Percentiles rank a stretch among this genome's conserved stretches.
These are phyloP conservation scores for Boletellus sp. DNA, from an alignment of 1,284 basidiomycete species.

Conservation along the genomic window DNA sequence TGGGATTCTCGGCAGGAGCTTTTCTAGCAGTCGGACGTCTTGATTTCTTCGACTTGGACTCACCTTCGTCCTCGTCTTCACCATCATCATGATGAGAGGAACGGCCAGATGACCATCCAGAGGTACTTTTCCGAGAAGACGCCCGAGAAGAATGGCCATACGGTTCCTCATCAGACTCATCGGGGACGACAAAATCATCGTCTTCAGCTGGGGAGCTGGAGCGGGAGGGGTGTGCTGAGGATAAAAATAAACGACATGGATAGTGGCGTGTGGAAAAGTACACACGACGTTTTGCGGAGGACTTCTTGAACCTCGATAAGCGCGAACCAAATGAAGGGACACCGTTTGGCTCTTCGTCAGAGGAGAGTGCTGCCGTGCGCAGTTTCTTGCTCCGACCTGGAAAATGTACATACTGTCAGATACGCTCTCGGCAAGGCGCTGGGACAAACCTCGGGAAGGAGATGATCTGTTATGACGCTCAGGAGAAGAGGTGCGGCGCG, in stretches of 20 bases:
- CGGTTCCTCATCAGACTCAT: conserved; percentile 52
- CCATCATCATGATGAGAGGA: conserved; percentile 25
- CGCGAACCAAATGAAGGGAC: conserved; percentile 51
- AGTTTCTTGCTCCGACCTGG: conserved; percentile 48
- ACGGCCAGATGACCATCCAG: conserved; percentile 40
- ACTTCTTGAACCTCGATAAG: conserved; percentile 63
- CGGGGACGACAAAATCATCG: conserved; percentile 65
- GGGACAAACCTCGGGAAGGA: conserved; percentile 26
- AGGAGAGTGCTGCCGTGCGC: conserved; percentile 41
- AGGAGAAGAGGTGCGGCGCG: conserved; percentile 27
- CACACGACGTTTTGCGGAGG: conserved; percentile 50
- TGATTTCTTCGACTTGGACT: conserved; percentile 37
- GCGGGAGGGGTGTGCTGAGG: conserved; percentile 34
- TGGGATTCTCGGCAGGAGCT: conserved; percentile 17
- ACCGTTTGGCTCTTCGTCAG: conserved; percentile 43
- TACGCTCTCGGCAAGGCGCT: conserved; percentile 12
- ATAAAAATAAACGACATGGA: conserved; percentile 5
- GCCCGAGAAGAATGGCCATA: conserved; percentile 40
- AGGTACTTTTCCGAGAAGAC: conserved; percentile 39
- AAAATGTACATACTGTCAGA: conserved; percentile 14
- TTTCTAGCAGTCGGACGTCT: conserved; percentile 32
- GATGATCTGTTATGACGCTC: conserved; percentile 21
- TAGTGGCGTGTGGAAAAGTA: conserved; percentile 4
- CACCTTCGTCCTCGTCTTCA: conserved; percentile 35
- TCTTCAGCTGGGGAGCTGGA: conserved; percentile 44